Conservation (phyloP, 371 early-diverging fungal species). For the Catenaria anguillulae region DNA sequence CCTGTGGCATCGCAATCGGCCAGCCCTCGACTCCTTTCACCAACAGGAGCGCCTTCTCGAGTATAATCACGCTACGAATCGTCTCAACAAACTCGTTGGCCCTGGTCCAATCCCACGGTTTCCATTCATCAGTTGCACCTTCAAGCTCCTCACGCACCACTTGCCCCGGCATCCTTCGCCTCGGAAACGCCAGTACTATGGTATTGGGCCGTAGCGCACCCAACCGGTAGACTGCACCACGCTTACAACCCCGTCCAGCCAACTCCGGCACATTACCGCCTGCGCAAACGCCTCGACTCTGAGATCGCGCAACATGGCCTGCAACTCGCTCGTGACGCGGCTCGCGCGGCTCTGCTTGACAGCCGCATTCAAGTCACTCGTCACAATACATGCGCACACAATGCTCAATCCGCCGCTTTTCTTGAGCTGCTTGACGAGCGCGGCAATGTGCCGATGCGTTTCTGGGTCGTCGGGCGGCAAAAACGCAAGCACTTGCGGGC, state of each 20-base stretch:
- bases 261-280: slow-evolving; percentile 10
- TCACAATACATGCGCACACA: neutral
- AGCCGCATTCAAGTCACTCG: neutral
- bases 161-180: neutral
- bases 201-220: slow-evolving; percentile 22
- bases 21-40: slow-evolving; percentile 11
- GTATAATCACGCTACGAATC: slow-evolving; percentile 10
- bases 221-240: slow-evolving; percentile 17
- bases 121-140: no score
- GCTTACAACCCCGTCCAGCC: slow-evolving; percentile 12
- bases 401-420: slow-evolving; percentile 15
- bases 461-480: slow-evolving; percentile 9
- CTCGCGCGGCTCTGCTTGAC: neutral
- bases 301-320: slow-evolving; percentile 7
- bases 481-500: slow-evolving; percentile 19
- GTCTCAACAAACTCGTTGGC: slow-evolving; percentile 12
- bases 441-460: slow-evolving; percentile 6
- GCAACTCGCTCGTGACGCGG: neutral
- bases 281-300: slow-evolving; percentile 15
- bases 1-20: neutral
- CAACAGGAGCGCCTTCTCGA: slow-evolving; percentile 16
- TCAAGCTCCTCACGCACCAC: neutral
- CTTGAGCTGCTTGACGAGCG: slow-evolving; percentile 16
- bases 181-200: slow-evolving; percentile 17
- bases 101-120: no score